Evolutionary conservation across 306 rosid species (phyloP).

Genomic region (Begonia fuchsioides): DNA sequence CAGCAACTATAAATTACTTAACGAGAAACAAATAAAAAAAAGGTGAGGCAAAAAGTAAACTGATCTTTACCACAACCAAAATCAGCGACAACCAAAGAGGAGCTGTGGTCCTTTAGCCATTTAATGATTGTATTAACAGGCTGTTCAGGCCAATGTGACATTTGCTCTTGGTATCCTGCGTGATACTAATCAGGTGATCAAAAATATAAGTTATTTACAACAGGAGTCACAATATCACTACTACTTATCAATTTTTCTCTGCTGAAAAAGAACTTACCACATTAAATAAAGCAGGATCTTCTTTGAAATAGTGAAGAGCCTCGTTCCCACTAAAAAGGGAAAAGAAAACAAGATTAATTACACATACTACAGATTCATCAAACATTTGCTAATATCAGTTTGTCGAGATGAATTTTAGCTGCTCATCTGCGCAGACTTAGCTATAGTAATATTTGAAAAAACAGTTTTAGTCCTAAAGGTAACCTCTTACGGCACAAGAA

Average conservation of each 20-base stretch:
- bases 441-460: too few relatives aligned
- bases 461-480: too few relatives aligned
- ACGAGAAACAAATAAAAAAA: background rate
- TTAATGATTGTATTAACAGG: constrained; percentile 67
- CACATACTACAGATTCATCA: too few relatives aligned
- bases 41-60: background rate
- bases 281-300: constrained; percentile 53
- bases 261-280: constrained; percentile 26
- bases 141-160: constrained; percentile 89
- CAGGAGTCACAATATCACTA: background rate
- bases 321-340: constrained; percentile 58
- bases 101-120: constrained; percentile 62
- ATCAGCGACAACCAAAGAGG: constrained; percentile 75
- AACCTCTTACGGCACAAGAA: too few relatives aligned
- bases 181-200: constrained; percentile 63
- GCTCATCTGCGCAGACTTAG: too few relatives aligned
- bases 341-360: background rate
- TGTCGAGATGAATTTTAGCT: too few relatives aligned
- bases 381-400: too few relatives aligned
- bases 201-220: constrained; percentile 12
- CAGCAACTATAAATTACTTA: background rate
- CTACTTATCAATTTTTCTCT: background rate
- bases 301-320: constrained; percentile 71
- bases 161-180: constrained; percentile 82
- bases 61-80: constrained; percentile 82